Evolutionary conservation across 2,329 filamentous ascomycete species (phyloP), one percentile per base, ranked within the genome.

Genomic region (Periglandula ipomoeae): DNA sequence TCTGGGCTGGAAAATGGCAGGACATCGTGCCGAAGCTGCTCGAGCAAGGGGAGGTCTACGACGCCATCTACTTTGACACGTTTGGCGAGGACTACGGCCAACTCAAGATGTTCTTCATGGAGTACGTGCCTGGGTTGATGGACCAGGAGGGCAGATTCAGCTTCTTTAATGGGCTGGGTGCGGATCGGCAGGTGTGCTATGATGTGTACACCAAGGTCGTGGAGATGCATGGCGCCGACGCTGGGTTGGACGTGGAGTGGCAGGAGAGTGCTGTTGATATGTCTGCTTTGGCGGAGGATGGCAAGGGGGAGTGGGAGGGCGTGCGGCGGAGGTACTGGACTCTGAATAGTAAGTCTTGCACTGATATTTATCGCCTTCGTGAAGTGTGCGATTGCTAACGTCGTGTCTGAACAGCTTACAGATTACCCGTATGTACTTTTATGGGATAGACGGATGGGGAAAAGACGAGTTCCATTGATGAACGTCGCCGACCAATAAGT

Each of bases 21-120:
- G 86, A 93, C 51, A 69, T 93, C 0, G 71, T 90, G 15, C 85
- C 84, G 0, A 70, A 71, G 45, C 71, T 95, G 7, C 69, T 91
- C 1, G 78, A 80, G 51, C 69, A 80, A 37, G 85, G 85, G 9
- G 76, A 85, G 58, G 70, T 81, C 11, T 90, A 91, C 60, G 87
- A 95, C 61, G 87, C 85, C 24, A 88, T 98, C 56, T 98, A 97
- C 71, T 97, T 96, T 61, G 93, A 98, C 63, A 98, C 93, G 0
- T 97, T 97, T 65, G 93, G 89, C 6, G 93, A 98, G 69, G 87
- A 93, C 54, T 98, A 97, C 67, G 73, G 75, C 2, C 87, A 91
- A 63, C 79, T 97, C 24, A 84, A 85, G 42, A 75, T 82, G 51
- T 96, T 97, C 70, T 95, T 97, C 64, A 84, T 79, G 2, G 93